phyloP scores from a whole-genome alignment of 225 moss, liverwort and hornwort genomes.

The Pleurozium schreberi region DNA sequence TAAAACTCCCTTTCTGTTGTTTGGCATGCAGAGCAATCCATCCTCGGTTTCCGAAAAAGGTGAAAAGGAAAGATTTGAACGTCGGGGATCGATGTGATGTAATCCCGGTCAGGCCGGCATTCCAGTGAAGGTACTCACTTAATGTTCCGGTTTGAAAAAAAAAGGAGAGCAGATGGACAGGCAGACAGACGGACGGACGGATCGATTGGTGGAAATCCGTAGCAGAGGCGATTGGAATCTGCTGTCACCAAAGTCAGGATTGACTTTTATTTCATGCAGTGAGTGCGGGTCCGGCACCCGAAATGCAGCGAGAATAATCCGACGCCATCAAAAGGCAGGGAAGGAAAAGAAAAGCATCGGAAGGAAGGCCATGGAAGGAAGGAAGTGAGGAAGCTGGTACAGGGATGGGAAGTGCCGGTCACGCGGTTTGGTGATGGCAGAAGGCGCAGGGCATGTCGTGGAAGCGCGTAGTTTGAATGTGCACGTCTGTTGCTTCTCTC shows the following conservation, averaged over 20 bases:
- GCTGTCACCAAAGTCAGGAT: not conserved
- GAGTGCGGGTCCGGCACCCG: not conserved
- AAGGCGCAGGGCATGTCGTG: not conserved
- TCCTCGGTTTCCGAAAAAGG: not conserved
- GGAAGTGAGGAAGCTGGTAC: not conserved
- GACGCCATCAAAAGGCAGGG: not conserved
- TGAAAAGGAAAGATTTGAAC: not conserved
- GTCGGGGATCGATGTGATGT: not conserved
- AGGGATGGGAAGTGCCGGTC: not conserved
- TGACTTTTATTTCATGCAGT: not conserved
- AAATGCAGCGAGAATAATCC: not conserved
- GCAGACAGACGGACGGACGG: not conserved
- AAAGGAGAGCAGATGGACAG: not conserved
- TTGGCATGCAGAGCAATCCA: not conserved
- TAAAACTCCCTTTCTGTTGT: not conserved
- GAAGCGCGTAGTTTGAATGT: slow-evolving; percentile 9
- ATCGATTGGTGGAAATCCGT: not conserved
- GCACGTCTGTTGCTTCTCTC: not conserved
- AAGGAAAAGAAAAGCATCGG: not conserved
- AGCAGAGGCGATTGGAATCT: not conserved
- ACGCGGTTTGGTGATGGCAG: slow-evolving; percentile 3
- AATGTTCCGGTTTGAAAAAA: not conserved
- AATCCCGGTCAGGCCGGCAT: not conserved
- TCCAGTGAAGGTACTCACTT: not conserved
- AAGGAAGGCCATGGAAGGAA: not conserved